Base-by-base conservation (phyloP, 2,329 filamentous ascomycete species). In the Colletotrichum agaves region DNA sequence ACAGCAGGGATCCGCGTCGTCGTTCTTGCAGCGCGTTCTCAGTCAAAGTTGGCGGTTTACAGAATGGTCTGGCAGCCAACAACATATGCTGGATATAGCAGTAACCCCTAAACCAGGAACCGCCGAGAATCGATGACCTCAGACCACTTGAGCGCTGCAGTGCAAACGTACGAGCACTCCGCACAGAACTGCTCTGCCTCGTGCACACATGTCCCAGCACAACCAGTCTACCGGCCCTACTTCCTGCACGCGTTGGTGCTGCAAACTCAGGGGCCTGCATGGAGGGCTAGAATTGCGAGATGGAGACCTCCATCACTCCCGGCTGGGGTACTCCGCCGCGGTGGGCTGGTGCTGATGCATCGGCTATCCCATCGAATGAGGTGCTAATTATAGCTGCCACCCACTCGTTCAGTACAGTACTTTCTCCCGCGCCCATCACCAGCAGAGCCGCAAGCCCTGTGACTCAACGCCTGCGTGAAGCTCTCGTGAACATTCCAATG, bases 1-100 rank as follows among this genome's bases (percentile, higher is more conserved):
- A 12, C 6, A 43, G 35, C 50, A 23, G 63, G 58, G 58, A 67
- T 63, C 41, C 27, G 43, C 37, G 59, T 43, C 58, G 47, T 33
- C 33, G 19, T 39, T 31, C 21, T 57, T 47, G 58, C 21, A 39
- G 62, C 19, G 27, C 27, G 5, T 27, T 27, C n/a, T n/a, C n/a
- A n/a, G n/a, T n/a, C 13, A 5, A 37, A 37, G 10, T 37, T 3
- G 35, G 35, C 13, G 12, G 11, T 5, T 37, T 15, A 39, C 27
- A 27, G 27, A 27, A 27, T 7, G 27, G 27, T 5, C 8, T 27
- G 27, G 27, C 27, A 27, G 41, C 43, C 37, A 7, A 27, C 13
- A 27, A 27, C 4, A 27, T 27, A 27, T 27, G 27, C 27, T 27
- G 27, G 27, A 27, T 8, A 27, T 27, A 27, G 27, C 27, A 27